A percentile compares a stretch with the other conserved stretches of the same genome.
Conservation (phyloP, 495 filamentous ascomycete species). For the Neurospora sp. region DNA sequence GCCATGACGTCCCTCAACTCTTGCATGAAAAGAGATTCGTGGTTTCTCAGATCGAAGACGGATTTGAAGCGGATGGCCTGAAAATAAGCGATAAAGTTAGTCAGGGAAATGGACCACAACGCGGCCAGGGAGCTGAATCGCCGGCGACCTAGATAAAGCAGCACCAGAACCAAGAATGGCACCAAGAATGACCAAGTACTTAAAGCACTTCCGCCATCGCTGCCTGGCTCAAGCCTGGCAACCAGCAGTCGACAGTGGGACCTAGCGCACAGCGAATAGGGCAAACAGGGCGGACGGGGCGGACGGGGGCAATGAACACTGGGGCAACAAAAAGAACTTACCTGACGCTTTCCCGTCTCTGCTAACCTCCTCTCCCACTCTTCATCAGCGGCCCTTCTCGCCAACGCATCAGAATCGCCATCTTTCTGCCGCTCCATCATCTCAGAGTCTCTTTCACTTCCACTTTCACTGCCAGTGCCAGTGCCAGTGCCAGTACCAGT, state of each 20-base stretch:
- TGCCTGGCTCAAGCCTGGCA: background rate
- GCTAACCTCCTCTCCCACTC: background rate
- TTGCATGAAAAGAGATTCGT: background rate
- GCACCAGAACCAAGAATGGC: background rate
- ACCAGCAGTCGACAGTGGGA: background rate
- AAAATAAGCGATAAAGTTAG: background rate
- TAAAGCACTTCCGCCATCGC: background rate
- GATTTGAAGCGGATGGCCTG: background rate
- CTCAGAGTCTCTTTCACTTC: background rate
- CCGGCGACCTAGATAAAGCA: too few species aligned
- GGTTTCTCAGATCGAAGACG: background rate
- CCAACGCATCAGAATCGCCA: background rate
- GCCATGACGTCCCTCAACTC: background rate
- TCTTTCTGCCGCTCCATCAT: background rate
- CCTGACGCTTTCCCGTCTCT: background rate
- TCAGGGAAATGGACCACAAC: background rate
- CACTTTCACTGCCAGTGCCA: background rate
- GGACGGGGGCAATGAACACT: background rate
- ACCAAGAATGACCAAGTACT: background rate
- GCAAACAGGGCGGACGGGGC: background rate
- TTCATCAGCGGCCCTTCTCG: conserved; percentile 1
- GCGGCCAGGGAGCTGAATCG: background rate
- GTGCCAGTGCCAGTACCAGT: background rate
- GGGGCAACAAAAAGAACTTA: background rate
- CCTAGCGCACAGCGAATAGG: background rate